Evolutionary conservation across 257 asterid species (phyloP).

Genomic region (Knoxia roxburghii): DNA sequence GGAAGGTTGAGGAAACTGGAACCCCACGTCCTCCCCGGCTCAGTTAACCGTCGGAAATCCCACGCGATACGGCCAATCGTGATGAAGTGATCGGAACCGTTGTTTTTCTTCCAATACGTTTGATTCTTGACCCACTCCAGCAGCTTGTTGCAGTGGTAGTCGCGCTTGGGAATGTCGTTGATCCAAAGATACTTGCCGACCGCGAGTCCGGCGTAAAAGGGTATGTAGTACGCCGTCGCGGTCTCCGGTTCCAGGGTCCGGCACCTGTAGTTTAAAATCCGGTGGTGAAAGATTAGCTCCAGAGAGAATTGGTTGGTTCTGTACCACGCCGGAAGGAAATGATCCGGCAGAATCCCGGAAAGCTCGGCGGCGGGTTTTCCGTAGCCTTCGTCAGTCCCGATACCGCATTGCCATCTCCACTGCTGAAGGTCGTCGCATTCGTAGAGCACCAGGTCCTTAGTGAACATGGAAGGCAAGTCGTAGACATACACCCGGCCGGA

Average conservation of each 20-base stretch:
- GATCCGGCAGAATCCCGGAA: conserved; percentile 41
- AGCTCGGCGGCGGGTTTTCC: conserved; percentile 49
- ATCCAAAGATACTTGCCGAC: conserved; percentile 74
- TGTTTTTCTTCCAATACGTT: conserved; percentile 40
- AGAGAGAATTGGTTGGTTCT: conserved; percentile 71
- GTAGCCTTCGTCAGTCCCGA: conserved; percentile 65
- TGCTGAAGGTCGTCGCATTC: conserved; percentile 66
- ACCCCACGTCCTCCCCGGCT: conserved; percentile 74
- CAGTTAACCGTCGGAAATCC: conserved; percentile 73
- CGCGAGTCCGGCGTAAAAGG: conserved; percentile 91
- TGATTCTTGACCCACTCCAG: conserved; percentile 61
- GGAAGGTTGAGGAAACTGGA: conserved; percentile 75
- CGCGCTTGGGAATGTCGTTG: conserved; percentile 56
- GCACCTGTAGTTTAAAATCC: conserved; percentile 60
- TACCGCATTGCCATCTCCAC: conserved; percentile 93
- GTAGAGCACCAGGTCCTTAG: conserved; percentile 39
- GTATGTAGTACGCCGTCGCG: conserved; percentile 88
- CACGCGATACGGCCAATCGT: conserved; percentile 75
- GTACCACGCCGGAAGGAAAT: conserved; percentile 67
- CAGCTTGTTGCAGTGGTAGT: conserved; percentile 50
- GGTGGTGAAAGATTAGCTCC: conserved; percentile 63
- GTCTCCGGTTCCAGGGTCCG: conserved; percentile 57
- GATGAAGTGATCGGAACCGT: conserved; percentile 85
- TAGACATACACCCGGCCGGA: conserved; percentile 73
- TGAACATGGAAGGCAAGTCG: conserved; percentile 58